Evolutionary conservation across 441 rosid species (phyloP), one percentile per base, ranked within the genome.

Genomic region (Eugenia klotzschiana): DNA sequence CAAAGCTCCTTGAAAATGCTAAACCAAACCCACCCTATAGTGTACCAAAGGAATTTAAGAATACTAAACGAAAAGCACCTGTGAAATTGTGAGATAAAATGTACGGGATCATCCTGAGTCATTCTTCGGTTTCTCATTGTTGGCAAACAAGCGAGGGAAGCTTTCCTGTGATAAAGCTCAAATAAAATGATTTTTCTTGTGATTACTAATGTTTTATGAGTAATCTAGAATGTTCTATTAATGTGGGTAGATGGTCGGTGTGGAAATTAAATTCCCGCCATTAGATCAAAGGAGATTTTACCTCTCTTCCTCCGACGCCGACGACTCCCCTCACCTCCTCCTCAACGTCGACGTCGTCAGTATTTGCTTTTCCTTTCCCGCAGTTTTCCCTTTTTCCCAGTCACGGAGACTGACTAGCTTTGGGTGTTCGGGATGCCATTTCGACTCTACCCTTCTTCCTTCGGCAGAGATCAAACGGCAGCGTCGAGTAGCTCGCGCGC

Each of bases 401-500:
- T 60, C 40, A 20, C 53, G 12, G 23, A 6, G 86, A 7, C 41
- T 27, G 22, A 40, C 41, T 40, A 37, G 77, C 46, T n/a, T 69
- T 37, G 14, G 46, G 77, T 10, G 40, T 33, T 69, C 46, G 77
- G 77, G 77, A 37, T 33, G 77, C 46, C 46, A 6, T 69, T 9
- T 69, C 6, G 2, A 20, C 50, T 57, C 43, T 22, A n/a, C 3
- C 37, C 49, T 72, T 84, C 74, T 5, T 49, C 51, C 84, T 77
- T 72, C 83, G 80, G 80, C 91, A 96, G 99, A 92, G 83, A 83
- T 91, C 92, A n/a, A 90, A 94, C 79, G 89, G 90, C 85, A 91
- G 98, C 51, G 94, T 95, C 2, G 94, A 93, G 88, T 98, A 95
- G 88, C 84, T 95, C 40, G 95, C 97, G 0, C 94, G 91, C 18